These are phyloP conservation scores for Tuber microsphaerosporum DNA, from an alignment of 495 filamentous ascomycete genomes.

Conservation along the genomic window DNA sequence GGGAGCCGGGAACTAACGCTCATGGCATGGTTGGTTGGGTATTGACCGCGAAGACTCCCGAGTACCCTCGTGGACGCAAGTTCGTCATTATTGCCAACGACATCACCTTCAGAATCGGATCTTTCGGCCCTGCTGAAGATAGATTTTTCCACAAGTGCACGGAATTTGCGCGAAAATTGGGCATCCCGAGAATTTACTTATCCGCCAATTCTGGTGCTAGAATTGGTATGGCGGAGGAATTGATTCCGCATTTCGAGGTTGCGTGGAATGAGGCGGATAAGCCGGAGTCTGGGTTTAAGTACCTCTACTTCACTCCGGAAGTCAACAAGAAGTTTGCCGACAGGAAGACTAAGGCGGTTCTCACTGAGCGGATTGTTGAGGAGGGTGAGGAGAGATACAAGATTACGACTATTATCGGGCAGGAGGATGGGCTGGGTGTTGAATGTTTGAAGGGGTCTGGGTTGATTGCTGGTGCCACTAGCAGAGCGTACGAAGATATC, in stretches of 20 bases:
- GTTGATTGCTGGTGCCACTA: constrained; percentile 95
- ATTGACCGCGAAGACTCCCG: constrained; percentile 92
- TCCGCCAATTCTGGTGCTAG: constrained; percentile 99
- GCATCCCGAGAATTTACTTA: constrained; percentile 92
- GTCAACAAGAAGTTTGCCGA: constrained; percentile 83
- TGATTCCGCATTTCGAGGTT: constrained; percentile 92
- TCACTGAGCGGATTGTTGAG: constrained; percentile 77
- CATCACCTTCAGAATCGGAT: constrained; percentile 97
- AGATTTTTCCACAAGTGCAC: constrained; percentile 99
- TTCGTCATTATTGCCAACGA: constrained; percentile 98
- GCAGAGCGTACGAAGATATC: constrained; percentile 95
- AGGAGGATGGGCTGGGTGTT: constrained; percentile 92
- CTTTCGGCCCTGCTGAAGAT: constrained; percentile 92
- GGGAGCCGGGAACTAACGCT: constrained; percentile 88
- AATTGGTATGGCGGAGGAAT: constrained; percentile 90
- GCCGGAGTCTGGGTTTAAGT: constrained; percentile 91
- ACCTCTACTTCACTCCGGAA: constrained; percentile 88
- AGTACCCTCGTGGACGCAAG: constrained; percentile 84
- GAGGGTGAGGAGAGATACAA: constrained; percentile 86
- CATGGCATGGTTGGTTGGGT: constrained; percentile 99
- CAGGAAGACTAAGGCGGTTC: constrained; percentile 69
- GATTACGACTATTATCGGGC: constrained; percentile 89
- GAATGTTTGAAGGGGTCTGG: constrained; percentile 96
- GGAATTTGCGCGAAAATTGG: constrained; percentile 82
- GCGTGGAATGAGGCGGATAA: constrained; percentile 84